Evolutionary conservation across 306 rosid species (phyloP).

Genomic region (Cicer cuneatum): DNA sequence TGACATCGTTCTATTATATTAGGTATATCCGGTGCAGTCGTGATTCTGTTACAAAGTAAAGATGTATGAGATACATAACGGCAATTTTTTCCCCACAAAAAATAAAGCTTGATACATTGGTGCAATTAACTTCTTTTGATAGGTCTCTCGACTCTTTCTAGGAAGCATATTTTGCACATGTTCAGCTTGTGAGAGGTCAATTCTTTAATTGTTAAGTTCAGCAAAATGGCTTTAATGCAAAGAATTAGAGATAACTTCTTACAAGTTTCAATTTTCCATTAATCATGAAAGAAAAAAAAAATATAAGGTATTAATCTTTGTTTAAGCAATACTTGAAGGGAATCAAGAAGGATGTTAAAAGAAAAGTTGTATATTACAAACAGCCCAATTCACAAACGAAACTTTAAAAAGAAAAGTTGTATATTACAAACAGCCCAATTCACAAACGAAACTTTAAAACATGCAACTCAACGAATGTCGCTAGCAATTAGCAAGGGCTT

Average conservation of each 20-base stretch:
- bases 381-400: conserved; percentile 25
- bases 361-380: conserved; percentile 6
- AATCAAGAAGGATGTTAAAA: conserved; percentile 14
- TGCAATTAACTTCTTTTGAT: background rate
- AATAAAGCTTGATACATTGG: conserved; percentile 6
- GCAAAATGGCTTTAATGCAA: too few relatives aligned
- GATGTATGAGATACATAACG: conserved; percentile 11
- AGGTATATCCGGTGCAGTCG: background rate
- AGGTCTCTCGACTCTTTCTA: conserved; percentile 2
- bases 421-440: conserved; percentile 8
- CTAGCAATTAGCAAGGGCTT: conserved; percentile 29
- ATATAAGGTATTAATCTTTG: conserved; percentile 19
- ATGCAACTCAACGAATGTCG: conserved; percentile 8
- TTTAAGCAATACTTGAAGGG: conserved; percentile 11
- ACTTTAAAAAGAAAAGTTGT: conserved; percentile 3
- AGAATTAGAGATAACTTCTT: too few relatives aligned
- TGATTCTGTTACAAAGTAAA: background rate
- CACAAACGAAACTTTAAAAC: conserved; percentile 30
- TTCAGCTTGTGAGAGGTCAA: too few relatives aligned
- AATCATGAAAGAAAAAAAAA: background rate
- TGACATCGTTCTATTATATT: background rate
- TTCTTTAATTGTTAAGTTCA: too few relatives aligned
- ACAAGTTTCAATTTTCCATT: too few relatives aligned
- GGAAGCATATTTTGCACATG: too few relatives aligned
- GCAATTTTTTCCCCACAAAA: background rate